These are phyloP conservation scores for Quercus dentata DNA, from an alignment of 306 rosid genomes.

Conservation along the genomic window DNA sequence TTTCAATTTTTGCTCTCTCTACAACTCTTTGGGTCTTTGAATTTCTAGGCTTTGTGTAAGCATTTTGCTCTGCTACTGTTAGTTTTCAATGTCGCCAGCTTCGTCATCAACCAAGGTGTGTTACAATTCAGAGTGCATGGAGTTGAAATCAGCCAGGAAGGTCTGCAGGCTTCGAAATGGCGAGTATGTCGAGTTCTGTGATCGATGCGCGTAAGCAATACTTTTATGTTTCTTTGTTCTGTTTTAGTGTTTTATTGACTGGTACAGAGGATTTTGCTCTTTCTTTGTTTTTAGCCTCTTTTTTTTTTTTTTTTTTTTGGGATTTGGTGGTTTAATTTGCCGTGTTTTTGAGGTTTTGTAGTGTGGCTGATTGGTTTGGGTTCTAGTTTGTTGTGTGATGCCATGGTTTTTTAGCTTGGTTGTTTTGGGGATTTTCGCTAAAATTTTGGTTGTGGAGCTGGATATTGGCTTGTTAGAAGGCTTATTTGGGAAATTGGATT, in stretches of 20 bases:
- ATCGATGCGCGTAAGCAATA: conserved; percentile 83
- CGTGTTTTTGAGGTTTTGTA: conserved; percentile 18
- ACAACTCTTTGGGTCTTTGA: not conserved
- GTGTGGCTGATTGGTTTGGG: conserved; percentile 13
- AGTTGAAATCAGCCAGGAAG: conserved; percentile 74
- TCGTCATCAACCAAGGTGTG: conserved; percentile 51
- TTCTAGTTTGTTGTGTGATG: conserved; percentile 15
- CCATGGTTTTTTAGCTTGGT: no score
- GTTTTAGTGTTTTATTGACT: conserved; percentile 13
- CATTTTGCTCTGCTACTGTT: not conserved
- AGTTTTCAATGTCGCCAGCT: conserved; percentile 46
- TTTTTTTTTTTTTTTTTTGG: not conserved
- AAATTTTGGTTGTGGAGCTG: conserved; percentile 13
- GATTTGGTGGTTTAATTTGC: not conserved
- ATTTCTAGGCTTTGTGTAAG: conserved; percentile 16
- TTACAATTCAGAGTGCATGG: conserved; percentile 77
- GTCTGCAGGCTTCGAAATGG: conserved; percentile 91
- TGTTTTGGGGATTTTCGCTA: conserved; percentile 4
- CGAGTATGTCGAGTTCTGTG: conserved; percentile 84
- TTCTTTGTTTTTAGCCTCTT: not conserved
- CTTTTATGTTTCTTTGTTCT: not conserved
- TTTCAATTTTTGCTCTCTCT: conserved; percentile 5
- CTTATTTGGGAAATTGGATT: conserved; percentile 16
- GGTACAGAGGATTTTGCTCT: conserved; percentile 3
- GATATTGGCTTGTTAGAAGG: conserved; percentile 10